phyloP scores from a whole-genome alignment of 2,329 filamentous ascomycete genomes.

The Sarocladium brachiariae region DNA sequence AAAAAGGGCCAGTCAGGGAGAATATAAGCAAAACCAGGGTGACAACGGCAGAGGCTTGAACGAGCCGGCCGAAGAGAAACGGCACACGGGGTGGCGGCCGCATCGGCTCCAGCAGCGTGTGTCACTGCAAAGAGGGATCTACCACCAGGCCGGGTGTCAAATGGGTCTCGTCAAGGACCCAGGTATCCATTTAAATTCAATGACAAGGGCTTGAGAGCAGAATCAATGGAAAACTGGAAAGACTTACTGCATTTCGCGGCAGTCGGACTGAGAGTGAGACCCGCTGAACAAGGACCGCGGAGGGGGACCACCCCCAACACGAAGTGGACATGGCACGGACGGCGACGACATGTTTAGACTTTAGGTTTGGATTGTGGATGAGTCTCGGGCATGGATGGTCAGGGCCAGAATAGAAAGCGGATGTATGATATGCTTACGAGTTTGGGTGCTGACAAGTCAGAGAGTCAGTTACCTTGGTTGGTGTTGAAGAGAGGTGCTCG shows the following conservation, averaged over 20 bases:
- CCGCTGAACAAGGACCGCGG: conserved; percentile 2
- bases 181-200: too few relatives aligned
- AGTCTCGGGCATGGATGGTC: not conserved
- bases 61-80: conserved; percentile 7
- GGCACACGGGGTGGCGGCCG: conserved; percentile 4
- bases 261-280: conserved; percentile 5
- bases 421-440: not conserved
- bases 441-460: too few relatives aligned
- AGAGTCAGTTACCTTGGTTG: too few relatives aligned
- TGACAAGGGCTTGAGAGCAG: too few relatives aligned
- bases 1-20: not conserved
- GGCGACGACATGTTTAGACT: not conserved
- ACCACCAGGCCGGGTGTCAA: not conserved
- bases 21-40: not conserved
- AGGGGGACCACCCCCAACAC: too few relatives aligned
- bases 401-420: not conserved
- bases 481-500: too few relatives aligned
- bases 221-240: not conserved
- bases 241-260: too few relatives aligned
- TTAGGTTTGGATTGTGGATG: not conserved
- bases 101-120: too few relatives aligned
- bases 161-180: too few relatives aligned
- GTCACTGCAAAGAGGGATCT: too few relatives aligned
- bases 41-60: not conserved
- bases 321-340: not conserved